A percentile compares a stretch with the other conserved stretches of the same genome.
Conservation (phyloP, 108 stramenopile genomes). For the Seminavis robusta region DNA sequence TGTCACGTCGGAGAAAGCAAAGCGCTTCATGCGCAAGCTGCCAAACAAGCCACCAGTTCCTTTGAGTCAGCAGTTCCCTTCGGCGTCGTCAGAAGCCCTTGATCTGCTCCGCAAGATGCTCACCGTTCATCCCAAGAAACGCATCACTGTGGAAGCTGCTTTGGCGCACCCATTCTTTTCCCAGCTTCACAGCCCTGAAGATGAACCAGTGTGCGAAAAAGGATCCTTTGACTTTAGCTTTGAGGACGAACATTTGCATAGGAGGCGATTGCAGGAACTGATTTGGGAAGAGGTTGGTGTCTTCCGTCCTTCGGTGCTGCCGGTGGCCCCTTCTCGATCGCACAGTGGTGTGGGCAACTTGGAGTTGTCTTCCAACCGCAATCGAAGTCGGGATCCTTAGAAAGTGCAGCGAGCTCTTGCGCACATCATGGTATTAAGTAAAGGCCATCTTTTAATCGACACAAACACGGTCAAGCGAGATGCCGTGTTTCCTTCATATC, state of each 20-base stretch:
- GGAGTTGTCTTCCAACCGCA: constrained; percentile 10
- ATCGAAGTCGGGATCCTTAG: constrained; percentile 23
- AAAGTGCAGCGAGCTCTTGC: neutral
- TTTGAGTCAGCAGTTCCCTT: constrained; percentile 69
- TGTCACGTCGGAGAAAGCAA: constrained; percentile 91
- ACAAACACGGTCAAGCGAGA: too few species aligned
- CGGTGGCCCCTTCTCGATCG: constrained; percentile 64
- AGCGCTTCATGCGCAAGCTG: constrained; percentile 85
- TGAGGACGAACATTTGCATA: constrained; percentile 80
- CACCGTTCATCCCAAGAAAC: constrained; percentile 84
- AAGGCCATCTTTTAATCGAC: too few species aligned
- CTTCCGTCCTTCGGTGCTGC: constrained; percentile 78
- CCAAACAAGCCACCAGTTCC: constrained; percentile 59
- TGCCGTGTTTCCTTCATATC: too few species aligned
- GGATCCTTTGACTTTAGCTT: constrained; percentile 75
- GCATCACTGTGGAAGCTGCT: constrained; percentile 89
- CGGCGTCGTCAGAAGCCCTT: constrained; percentile 75
- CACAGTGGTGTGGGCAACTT: too few species aligned
- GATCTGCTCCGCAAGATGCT: constrained; percentile 92
- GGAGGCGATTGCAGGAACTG: constrained; percentile 76
- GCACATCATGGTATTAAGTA: too few species aligned
- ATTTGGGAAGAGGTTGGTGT: constrained; percentile 89
- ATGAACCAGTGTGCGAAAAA: constrained; percentile 70
- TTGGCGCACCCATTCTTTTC: constrained; percentile 92
- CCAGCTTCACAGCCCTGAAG: constrained; percentile 77